Conservation (phyloP, 2,329 filamentous ascomycete species). For the Colletotrichum tabaci region DNA sequence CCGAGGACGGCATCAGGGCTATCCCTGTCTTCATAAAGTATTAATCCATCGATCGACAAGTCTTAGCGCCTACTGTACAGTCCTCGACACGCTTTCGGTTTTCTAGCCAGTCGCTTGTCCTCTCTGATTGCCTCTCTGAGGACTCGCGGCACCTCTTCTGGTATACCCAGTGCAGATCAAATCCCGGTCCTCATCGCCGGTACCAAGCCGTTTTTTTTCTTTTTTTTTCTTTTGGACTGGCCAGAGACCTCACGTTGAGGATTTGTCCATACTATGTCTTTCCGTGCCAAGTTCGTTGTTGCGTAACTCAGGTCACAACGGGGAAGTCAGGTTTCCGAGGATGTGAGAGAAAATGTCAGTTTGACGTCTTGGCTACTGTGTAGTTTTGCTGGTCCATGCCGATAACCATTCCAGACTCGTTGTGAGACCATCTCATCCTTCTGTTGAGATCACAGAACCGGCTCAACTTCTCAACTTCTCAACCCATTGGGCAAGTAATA, state of each 20-base stretch:
- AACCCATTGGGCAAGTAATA: neutral
- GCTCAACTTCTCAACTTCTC: neutral
- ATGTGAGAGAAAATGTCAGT: too few relatives aligned
- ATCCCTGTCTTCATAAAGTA: slow-evolving; percentile 26
- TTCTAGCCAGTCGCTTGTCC: slow-evolving; percentile 9
- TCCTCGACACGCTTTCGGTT: neutral
- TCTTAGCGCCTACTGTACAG: neutral
- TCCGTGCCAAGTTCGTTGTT: too few relatives aligned
- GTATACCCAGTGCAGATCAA: slow-evolving; percentile 60
- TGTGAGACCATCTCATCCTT: too few relatives aligned
- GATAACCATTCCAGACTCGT: too few relatives aligned
- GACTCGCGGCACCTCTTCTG: neutral
- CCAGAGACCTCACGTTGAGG: neutral
- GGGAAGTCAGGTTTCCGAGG: too few relatives aligned
- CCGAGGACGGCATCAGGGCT: slow-evolving; percentile 12
- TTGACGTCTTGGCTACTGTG: too few relatives aligned
- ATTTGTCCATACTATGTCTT: too few relatives aligned
- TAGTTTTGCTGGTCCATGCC: too few relatives aligned
- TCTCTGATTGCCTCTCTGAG: neutral
- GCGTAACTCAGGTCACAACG: too few relatives aligned
- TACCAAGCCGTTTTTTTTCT: slow-evolving; percentile 48
- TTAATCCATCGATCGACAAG: slow-evolving; percentile 24
- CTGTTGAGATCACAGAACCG: neutral
- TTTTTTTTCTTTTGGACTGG: neutral
- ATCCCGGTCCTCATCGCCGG: slow-evolving; percentile 70